Evolutionary conservation across 2,329 filamentous ascomycete species (phyloP), one percentile per base, ranked within the genome.

Genomic region (Albophoma yamanashiensis): DNA sequence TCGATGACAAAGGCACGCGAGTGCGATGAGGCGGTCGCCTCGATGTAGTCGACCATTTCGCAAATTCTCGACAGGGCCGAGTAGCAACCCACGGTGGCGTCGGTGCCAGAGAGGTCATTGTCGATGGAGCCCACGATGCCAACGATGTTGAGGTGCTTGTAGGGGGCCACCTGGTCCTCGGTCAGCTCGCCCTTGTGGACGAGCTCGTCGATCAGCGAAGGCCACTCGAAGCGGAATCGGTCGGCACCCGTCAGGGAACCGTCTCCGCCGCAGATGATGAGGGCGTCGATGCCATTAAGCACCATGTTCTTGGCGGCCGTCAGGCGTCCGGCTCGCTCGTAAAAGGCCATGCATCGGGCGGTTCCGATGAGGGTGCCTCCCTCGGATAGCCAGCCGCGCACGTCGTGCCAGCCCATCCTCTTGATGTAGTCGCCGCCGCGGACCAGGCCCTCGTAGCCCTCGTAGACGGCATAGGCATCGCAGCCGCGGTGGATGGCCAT

Each of bases 211-310:
- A 99, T 74, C 64, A 99, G 81, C 52, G 89, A 86, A 3, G 92
- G 91, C 94, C 94, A 99, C 73, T 99, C 94, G 57, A 84, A 79
- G 64, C 94, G 86, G 78, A 99, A 97, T 70, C 86, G 88, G 79
- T 99, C 94, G 59, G 94, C 94, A 71, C 94, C 94, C 14, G 94
- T 99, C 69, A 99, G 82, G 65, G 91, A 96, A 64, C 94, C 94
- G 73, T 99, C 94, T 78, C 94, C 94, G 73, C 94, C 94, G 74
- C 93, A 97, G 71, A 99, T 95, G 68, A 99, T 89, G 67, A 99
- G 81, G 59, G 94, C 94, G 72, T 99, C 92, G 66, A 99, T 97
- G 70, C 94, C 94, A 66, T 91, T 86, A 62, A 91, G 75, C 50
- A 99, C 84, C 86, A 99, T 88, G 79, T 99, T 97, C 81, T 93